Base-by-base conservation (phyloP, 1,284 basidiomycete species). In the Cryptococcus wingfieldii region DNA sequence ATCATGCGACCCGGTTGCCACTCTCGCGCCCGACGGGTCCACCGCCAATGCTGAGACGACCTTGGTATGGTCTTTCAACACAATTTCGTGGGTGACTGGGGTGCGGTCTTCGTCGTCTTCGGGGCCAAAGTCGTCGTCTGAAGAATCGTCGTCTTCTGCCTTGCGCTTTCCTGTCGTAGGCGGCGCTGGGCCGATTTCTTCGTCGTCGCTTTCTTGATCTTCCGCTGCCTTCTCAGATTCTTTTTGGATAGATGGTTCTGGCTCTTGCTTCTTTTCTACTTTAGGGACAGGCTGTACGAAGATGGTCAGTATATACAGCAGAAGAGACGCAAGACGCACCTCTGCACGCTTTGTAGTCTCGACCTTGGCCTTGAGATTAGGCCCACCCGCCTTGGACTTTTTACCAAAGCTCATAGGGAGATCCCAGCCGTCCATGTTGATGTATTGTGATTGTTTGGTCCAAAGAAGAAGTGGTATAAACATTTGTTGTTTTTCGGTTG, bases 1-100 rank as follows among this genome's bases (percentile, higher is more conserved):
- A 77, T 99, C 96, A 76, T 97, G 88, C 16, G 89, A 89, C 10
- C 96, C 96, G 2, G 91, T 90, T 6, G 90, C 80, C 31, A 99
- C 79, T 31, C 96, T 85, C 3, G 94, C 91, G 47, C 96, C 96
- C 13, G 93, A 89, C 0, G 91, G 86, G 73, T 99, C 96, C 41
- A 98, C 80, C 0, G 90, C 83, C 27, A 99, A 79, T 1, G 95
- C 92, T 5, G 93, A 91, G 23, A 98, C 85, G 47, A 95, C 90
- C 72, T 97, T 98, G 16, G 84, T 87, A 73, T 98, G 95, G 75
- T 96, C 92, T 72, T 94, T 93, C 68, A 98, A 81, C 13, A 83
- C 77, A 55, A 95, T 83, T 79, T 96, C 91, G 71, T 97, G 92
- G 4, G 76, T 75, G 6, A 79, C 69, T 0, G 80, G 80, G 27